Evolutionary conservation across 768 basidiomycete genomes (phyloP), one percentile per base, ranked within the genome.

Genomic region (Dictyophora rubrovolvata): DNA sequence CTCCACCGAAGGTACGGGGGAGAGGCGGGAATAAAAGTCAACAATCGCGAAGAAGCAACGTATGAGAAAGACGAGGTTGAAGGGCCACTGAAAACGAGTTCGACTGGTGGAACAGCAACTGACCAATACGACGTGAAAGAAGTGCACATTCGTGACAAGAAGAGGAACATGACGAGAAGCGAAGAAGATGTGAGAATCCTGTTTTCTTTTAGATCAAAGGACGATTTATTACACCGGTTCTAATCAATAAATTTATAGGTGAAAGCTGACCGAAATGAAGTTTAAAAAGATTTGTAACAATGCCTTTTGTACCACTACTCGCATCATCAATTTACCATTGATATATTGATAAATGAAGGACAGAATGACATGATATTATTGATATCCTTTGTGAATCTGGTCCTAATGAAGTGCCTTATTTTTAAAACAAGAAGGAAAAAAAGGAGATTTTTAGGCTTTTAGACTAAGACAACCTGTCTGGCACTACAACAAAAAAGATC

Each of bases 11-110:
- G 70, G 7, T 67, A 71, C 60, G 61, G 63, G 59, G 21, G 49
- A 1, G 28, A 23, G 4, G 17, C 22, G n/a, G 5, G 12, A 20
- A 42, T n/a, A 12, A 42, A 42, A 12, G 17, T 20, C 12, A 56
- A 28, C 22, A 59, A 48, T 35, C 20, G 57, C 18, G 54, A 62
- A 33, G 55, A 65, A 50, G 67, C 67, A 16, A 53, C 52, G 46
- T 68, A 67, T 50, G 53, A 63, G 47, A 61, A 60, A 47, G 69
- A 69, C 22, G 66, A 67, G 46, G 61, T 69, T 22, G 54, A 58
- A 36, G 69, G 69, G 8, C 69, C 69, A 0, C 56, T 69, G 54
- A 62, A 54, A 35, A 52, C 59, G 64, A 71, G 49, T 65, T 63
- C 50, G 59, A 63, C 48, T 62, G 69, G 35, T 63, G 68, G 56